These are phyloP conservation scores for Colletotrichum sansevieriae DNA, from an alignment of 2,329 filamentous ascomycete genomes.

Conservation along the genomic window DNA sequence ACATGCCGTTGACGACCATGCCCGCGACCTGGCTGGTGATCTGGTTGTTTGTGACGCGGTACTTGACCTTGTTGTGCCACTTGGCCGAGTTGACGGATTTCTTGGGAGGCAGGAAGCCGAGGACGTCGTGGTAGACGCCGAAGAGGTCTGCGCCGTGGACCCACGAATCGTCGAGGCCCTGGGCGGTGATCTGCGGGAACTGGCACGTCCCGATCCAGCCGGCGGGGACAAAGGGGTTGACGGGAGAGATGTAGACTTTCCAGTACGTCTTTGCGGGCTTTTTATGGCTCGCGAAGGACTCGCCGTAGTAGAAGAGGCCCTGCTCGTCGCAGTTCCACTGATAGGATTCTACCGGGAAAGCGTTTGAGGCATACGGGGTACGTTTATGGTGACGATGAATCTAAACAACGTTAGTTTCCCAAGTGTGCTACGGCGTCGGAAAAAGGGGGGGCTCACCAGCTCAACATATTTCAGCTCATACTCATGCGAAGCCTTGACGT, in stretches of 20 bases:
- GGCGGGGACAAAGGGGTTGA: constrained; percentile 75
- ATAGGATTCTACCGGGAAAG: constrained; percentile 80
- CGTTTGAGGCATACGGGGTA: constrained; percentile 83
- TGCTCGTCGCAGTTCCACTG: constrained; percentile 80
- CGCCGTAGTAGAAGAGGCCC: constrained; percentile 77
- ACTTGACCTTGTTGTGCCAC: constrained; percentile 64
- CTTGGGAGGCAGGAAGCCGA: constrained; percentile 73
- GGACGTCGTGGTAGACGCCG: constrained; percentile 78
- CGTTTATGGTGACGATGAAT: constrained; percentile 89
- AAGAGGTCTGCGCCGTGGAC: constrained; percentile 83
- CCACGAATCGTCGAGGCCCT: constrained; percentile 79
- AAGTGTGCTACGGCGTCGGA: background rate
- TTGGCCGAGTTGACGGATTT: constrained; percentile 49
- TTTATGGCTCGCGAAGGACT: constrained; percentile 64
- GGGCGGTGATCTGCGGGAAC: constrained; percentile 83
- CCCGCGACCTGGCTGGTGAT: constrained; percentile 86
- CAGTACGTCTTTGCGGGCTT: constrained; percentile 71
- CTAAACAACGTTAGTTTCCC: constrained; percentile 48
- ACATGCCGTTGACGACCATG: constrained; percentile 81
- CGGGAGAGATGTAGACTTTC: constrained; percentile 69
- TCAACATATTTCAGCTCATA: constrained; percentile 82
- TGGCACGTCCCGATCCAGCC: constrained; percentile 82
- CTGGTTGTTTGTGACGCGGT: constrained; percentile 83
- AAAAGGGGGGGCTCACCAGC: constrained; percentile 63
- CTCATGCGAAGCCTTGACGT: constrained; percentile 64